Evolutionary conservation across 1,284 basidiomycete species (phyloP).

Genomic region (Ceratobasidium sp.): DNA sequence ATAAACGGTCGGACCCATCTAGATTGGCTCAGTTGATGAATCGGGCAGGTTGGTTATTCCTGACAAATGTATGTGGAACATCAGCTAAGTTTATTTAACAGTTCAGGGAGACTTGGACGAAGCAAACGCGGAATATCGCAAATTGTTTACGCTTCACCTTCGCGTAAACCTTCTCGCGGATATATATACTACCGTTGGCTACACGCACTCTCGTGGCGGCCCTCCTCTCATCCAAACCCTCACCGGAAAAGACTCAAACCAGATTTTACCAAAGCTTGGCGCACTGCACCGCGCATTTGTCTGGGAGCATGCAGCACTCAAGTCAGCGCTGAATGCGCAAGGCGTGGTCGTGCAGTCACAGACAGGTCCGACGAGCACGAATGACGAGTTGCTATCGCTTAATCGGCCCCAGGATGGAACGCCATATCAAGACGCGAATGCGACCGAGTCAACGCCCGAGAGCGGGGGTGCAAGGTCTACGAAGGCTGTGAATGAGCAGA

Average conservation of each 20-base stretch:
- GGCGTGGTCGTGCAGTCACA: slow-evolving; percentile 27
- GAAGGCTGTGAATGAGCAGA: slow-evolving; percentile 59
- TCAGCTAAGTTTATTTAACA: slow-evolving; percentile 46
- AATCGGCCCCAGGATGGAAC: slow-evolving; percentile 39
- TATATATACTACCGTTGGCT: slow-evolving; percentile 86
- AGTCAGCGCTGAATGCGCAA: slow-evolving; percentile 61
- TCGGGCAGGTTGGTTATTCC: slow-evolving; percentile 42
- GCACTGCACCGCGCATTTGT: slow-evolving; percentile 83
- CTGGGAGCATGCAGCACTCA: slow-evolving; percentile 88
- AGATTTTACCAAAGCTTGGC: slow-evolving; percentile 81
- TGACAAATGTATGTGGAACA: slow-evolving; percentile 25
- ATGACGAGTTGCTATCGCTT: slow-evolving; percentile 26
- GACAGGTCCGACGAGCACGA: slow-evolving; percentile 13
- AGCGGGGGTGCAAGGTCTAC: slow-evolving; percentile 57
- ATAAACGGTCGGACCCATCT: slow-evolving; percentile 62
- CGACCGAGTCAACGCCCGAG: slow-evolving; percentile 53
- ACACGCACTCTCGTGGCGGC: slow-evolving; percentile 82
- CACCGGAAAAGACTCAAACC: slow-evolving; percentile 68
- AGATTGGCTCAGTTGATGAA: slow-evolving; percentile 72
- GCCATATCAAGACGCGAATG: slow-evolving; percentile 12
- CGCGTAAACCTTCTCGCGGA: slow-evolving; percentile 88
- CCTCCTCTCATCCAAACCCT: slow-evolving; percentile 81
- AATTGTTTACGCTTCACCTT: slow-evolving; percentile 80
- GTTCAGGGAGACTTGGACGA: slow-evolving; percentile 60
- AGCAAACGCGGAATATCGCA: slow-evolving; percentile 77